A percentile compares a stretch with the other conserved stretches of the same genome.
Conservation (phyloP, 2,329 filamentous ascomycete species). For the Exophiala aquamarina region DNA sequence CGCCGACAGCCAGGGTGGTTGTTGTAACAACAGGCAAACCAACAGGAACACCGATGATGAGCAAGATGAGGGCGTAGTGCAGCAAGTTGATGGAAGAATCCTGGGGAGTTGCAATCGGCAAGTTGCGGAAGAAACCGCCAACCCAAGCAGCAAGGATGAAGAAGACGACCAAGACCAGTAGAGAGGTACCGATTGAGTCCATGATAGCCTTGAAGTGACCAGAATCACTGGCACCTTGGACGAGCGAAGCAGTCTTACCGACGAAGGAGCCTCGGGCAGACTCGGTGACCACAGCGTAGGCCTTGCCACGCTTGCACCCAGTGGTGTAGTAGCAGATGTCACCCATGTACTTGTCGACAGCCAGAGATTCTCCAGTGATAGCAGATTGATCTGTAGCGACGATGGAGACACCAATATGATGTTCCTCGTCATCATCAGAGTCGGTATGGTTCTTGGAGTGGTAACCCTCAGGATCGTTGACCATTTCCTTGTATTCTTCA, state of each 20-base stretch:
- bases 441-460: constrained; percentile 59
- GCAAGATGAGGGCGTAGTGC: constrained; percentile 67
- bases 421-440: constrained; percentile 60
- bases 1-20: constrained; percentile 74
- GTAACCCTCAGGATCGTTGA: constrained; percentile 57
- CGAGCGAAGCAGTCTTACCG: constrained; percentile 71
- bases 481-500: constrained; percentile 65
- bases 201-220: constrained; percentile 83
- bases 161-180: constrained; percentile 75
- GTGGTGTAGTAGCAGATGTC: constrained; percentile 77
- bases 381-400: constrained; percentile 75
- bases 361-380: constrained; percentile 78
- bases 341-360: constrained; percentile 77
- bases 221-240: constrained; percentile 72
- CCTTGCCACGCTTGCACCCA: constrained; percentile 78
- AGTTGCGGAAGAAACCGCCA: constrained; percentile 73
- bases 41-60: constrained; percentile 77
- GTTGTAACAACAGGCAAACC: constrained; percentile 78
- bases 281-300: constrained; percentile 67
- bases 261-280: constrained; percentile 73
- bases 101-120: constrained; percentile 61
- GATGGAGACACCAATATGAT: constrained; percentile 65
- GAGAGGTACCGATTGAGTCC: constrained; percentile 74
- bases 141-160: constrained; percentile 75
- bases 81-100: constrained; percentile 63